Evolutionary conservation across 176 grass and related monocot genomes (phyloP).

Genomic region (Microstegium vimineum): DNA sequence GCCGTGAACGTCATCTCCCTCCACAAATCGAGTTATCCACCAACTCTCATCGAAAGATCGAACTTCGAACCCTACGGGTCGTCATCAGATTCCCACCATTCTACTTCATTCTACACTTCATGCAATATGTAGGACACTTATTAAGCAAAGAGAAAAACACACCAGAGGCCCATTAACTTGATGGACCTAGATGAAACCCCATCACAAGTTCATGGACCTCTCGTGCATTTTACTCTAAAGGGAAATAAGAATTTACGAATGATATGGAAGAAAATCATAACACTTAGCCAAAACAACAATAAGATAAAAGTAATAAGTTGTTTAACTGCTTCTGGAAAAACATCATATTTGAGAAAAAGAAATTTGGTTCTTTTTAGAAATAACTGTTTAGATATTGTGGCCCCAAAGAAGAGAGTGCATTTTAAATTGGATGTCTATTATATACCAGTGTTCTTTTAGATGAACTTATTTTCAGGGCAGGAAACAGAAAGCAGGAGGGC

Average conservation of each 20-base stretch:
- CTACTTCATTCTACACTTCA: too few species aligned
- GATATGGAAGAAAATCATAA: slow-evolving; percentile 21
- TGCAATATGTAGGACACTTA: neutral
- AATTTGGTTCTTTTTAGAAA: neutral
- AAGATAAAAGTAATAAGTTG: neutral
- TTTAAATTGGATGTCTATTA: neutral
- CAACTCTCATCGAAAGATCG: too few species aligned
- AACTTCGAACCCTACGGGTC: too few species aligned
- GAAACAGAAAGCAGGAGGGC: neutral
- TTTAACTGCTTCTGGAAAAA: neutral
- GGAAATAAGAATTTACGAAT: neutral
- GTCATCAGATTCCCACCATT: too few species aligned
- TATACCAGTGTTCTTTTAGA: neutral
- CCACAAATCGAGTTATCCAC: too few species aligned
- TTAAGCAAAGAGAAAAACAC: neutral
- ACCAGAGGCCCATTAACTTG: neutral
- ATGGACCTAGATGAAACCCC: neutral
- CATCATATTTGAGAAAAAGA: neutral
- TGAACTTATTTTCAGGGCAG: neutral
- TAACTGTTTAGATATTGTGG: neutral
- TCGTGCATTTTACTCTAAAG: neutral
- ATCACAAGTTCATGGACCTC: neutral
- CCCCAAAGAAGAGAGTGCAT: neutral
- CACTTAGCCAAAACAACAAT: neutral
- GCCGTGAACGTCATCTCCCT: too few species aligned